phyloP scores from a whole-genome alignment of 2,329 filamentous ascomycete species.

The Pseudocercospora ulei region DNA sequence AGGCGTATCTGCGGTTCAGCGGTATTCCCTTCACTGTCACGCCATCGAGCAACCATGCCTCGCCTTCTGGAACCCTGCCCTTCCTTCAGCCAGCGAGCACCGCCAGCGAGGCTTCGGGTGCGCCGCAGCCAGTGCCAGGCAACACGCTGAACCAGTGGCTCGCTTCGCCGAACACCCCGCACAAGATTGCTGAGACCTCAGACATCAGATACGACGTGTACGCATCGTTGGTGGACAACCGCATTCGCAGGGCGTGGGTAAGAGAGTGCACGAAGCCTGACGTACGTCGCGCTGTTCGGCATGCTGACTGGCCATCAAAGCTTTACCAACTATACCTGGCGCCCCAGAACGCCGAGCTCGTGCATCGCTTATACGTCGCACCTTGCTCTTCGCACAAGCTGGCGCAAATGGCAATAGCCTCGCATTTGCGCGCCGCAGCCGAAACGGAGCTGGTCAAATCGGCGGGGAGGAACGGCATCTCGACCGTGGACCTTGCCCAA shows the following conservation, averaged over 20 bases:
- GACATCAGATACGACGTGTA: slow-evolving; percentile 62
- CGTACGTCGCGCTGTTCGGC: too few relatives aligned
- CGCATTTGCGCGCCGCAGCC: slow-evolving; percentile 63
- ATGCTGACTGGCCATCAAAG: slow-evolving; percentile 30
- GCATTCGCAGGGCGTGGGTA: slow-evolving; percentile 80
- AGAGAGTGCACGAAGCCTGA: slow-evolving; percentile 21
- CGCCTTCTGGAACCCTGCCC: slow-evolving; percentile 75
- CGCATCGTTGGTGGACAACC: slow-evolving; percentile 62
- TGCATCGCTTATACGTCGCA: slow-evolving; percentile 60
- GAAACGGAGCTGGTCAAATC: slow-evolving; percentile 61
- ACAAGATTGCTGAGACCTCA: slow-evolving; percentile 40
- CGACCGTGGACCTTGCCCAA: slow-evolving; percentile 47
- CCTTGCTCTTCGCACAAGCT: slow-evolving; percentile 51
- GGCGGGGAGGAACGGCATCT: slow-evolving; percentile 30
- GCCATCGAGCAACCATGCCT: slow-evolving; percentile 84
- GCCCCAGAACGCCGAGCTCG: slow-evolving; percentile 57
- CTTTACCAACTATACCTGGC: slow-evolving; percentile 75
- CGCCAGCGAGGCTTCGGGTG: slow-evolving; percentile 29
- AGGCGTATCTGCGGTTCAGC: slow-evolving; percentile 76
- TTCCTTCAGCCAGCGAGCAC: slow-evolving; percentile 58
- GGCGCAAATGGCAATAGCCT: slow-evolving; percentile 54
- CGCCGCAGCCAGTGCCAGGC: slow-evolving; percentile 46
- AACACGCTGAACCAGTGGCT: slow-evolving; percentile 61
- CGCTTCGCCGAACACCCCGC: slow-evolving; percentile 35
- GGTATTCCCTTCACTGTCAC: slow-evolving; percentile 56